Conservation (phyloP, 768 basidiomycete species). For the Boletus rufocinnamomeus region DNA sequence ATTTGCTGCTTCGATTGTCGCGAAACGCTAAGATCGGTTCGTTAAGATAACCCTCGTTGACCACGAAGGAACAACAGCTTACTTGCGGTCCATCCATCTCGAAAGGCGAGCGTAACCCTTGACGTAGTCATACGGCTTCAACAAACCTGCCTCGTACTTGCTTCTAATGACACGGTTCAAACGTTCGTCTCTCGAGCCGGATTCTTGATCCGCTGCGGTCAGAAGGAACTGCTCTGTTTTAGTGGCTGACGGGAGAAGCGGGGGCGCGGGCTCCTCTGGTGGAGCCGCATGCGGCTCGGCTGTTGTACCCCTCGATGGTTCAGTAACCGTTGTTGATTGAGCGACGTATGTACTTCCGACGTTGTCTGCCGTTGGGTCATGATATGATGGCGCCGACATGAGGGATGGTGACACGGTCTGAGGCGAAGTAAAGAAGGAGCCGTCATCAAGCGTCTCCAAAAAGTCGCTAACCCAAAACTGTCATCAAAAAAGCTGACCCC, state of each 20-base stretch:
- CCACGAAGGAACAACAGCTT: conserved; percentile 20
- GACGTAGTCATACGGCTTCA: conserved; percentile 96
- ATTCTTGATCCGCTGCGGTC: conserved; percentile 92
- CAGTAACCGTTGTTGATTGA: conserved; percentile 19
- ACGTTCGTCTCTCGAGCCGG: conserved; percentile 87
- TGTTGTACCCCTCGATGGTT: conserved; percentile 24
- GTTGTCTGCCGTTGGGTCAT: conserved; percentile 13
- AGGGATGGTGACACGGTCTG: conserved; percentile 50
- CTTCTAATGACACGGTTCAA: conserved; percentile 89
- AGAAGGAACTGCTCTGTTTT: conserved; percentile 89
- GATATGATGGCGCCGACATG: conserved; percentile 43
- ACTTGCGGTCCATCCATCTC: conserved; percentile 96
- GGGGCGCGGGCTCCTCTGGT: conserved; percentile 45
- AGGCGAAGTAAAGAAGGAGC: conserved; percentile 72
- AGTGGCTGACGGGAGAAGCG: conserved; percentile 68
- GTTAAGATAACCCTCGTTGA: not conserved
- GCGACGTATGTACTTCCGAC: conserved; percentile 18
- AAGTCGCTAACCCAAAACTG: conserved; percentile 60
- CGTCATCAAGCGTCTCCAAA: conserved; percentile 84
- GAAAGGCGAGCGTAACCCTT: conserved; percentile 91
- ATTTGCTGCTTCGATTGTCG: conserved; percentile 92
- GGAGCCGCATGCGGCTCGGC: conserved; percentile 27
- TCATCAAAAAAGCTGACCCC: not conserved
- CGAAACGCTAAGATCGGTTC: conserved; percentile 59
- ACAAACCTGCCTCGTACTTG: conserved; percentile 93